Evolutionary conservation across 163 green algal species (phyloP).

Genomic region (Coccomyxa subellipsoidea): DNA sequence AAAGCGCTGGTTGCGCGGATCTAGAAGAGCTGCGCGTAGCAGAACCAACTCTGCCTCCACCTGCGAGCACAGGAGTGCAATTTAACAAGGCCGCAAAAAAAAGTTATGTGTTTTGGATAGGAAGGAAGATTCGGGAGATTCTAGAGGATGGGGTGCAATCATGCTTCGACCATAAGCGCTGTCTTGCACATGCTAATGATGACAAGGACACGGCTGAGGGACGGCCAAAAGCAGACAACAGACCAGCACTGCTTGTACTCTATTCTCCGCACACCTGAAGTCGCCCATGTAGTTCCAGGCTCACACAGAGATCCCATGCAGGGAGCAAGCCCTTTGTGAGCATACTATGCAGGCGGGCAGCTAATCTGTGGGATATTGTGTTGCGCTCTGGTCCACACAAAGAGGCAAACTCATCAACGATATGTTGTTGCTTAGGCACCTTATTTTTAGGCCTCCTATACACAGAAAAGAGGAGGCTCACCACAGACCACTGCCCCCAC

Average conservation of each 20-base stretch:
- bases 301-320: not conserved
- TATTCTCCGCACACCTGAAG: not conserved
- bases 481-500: conserved; percentile 42
- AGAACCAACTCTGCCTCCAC: conserved; percentile 16
- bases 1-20: conserved; percentile 35
- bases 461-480: no score
- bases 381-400: not conserved
- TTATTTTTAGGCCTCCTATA: no score
- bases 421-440: no score
- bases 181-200: not conserved
- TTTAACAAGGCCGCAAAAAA: not conserved
- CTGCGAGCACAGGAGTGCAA: not conserved
- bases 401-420: no score
- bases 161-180: not conserved
- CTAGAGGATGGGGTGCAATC: no score
- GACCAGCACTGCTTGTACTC: not conserved
- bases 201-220: not conserved
- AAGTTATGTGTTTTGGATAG: no score
- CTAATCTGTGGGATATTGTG: not conserved
- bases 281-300: not conserved
- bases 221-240: not conserved
- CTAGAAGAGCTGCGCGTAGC: conserved; percentile 24
- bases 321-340: not conserved
- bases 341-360: not conserved
- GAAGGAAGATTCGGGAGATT: no score